These are phyloP conservation scores for Brasilioporus rufonigricans DNA, from an alignment of 768 basidiomycete genomes.

Conservation along the genomic window DNA sequence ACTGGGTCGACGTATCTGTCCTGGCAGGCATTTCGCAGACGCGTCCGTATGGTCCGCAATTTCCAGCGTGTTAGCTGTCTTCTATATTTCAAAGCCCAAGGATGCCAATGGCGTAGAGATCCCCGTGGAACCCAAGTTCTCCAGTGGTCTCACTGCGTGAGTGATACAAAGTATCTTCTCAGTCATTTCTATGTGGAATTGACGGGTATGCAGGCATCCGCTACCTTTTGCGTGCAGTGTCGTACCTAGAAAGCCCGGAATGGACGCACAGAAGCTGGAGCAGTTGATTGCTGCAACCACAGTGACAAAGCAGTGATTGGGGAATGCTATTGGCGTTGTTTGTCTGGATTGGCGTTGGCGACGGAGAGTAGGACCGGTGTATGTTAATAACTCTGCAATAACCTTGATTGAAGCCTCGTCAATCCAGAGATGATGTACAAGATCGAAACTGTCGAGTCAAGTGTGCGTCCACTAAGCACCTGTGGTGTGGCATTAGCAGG, in stretches of 20 bases:
- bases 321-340: background rate
- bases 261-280: background rate
- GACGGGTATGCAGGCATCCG: background rate
- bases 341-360: background rate
- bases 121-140: background rate
- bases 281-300: background rate
- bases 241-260: background rate
- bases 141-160: background rate
- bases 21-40: background rate
- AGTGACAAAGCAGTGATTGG: background rate
- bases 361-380: no score
- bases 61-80: background rate
- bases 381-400: no score
- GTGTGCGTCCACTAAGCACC: no score
- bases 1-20: background rate
- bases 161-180: background rate
- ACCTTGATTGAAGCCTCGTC: no score
- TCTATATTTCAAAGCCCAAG: background rate
- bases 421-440: no score
- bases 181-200: no score
- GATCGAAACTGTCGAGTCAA: no score
- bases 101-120: background rate
- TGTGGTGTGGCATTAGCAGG: no score
- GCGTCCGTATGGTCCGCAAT: background rate
- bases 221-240: background rate